Conservation (phyloP, 345 rosid genomes). For the Physaria fendleri region DNA sequence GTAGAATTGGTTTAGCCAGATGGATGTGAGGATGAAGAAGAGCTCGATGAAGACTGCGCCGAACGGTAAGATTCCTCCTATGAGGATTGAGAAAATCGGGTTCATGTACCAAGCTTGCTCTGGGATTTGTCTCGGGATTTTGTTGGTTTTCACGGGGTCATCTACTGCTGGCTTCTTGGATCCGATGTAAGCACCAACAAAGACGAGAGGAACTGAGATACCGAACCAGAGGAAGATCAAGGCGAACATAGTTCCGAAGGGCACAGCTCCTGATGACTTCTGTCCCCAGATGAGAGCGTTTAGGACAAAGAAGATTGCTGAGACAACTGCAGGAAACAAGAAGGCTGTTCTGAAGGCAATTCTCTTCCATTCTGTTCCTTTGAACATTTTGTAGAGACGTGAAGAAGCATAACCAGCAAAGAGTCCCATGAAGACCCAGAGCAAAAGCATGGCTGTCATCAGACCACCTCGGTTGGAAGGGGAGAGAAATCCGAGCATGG, state of each 20-base stretch:
- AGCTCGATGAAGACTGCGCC: conserved; percentile 90
- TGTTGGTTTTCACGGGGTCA: conserved; percentile 82
- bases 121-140: conserved; percentile 78
- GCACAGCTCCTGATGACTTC: conserved; percentile 83
- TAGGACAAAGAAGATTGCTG: conserved; percentile 62
- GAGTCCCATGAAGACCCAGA: conserved; percentile 86
- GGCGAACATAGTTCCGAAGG: conserved; percentile 86
- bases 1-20: conserved; percentile 89
- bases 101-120: conserved; percentile 94
- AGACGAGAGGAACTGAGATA: conserved; percentile 77
- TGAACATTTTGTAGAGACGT: conserved; percentile 67
- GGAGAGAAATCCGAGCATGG: conserved; percentile 76
- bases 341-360: conserved; percentile 65
- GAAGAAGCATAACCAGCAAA: conserved; percentile 70
- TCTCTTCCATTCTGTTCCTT: conserved; percentile 78
- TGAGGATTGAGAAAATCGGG: conserved; percentile 67
- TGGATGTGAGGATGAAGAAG: conserved; percentile 82
- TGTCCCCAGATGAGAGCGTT: conserved; percentile 85
- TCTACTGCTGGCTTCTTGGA: conserved; percentile 70
- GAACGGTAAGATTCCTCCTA: conserved; percentile 82
- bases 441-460: conserved; percentile 81
- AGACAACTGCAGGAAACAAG: conserved; percentile 62
- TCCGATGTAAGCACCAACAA: conserved; percentile 61
- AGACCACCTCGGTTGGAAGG: conserved; percentile 88
- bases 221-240: conserved; percentile 73